These are phyloP conservation scores for Geranium brycei DNA, from an alignment of 345 rosid species.

Conservation along the genomic window DNA sequence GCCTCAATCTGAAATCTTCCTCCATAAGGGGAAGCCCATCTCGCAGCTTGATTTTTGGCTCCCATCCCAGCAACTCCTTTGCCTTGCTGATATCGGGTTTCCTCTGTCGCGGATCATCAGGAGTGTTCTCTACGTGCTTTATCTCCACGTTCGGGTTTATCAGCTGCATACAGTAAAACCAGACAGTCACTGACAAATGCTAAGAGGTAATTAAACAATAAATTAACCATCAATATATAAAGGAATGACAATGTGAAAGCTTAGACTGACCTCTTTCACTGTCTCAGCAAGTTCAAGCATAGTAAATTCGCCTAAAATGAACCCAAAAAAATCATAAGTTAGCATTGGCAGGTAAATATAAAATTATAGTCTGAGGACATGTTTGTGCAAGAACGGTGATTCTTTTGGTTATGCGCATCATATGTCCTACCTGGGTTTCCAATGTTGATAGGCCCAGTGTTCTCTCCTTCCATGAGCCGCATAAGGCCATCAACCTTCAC, in stretches of 20 bases:
- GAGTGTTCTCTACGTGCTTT: conserved; percentile 81
- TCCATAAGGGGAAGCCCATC: conserved; percentile 91
- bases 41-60: conserved; percentile 67
- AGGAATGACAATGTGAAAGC: neutral
- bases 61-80: conserved; percentile 81
- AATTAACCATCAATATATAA: too few relatives aligned
- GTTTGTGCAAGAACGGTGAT: neutral
- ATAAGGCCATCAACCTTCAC: conserved; percentile 81
- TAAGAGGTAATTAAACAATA: too few relatives aligned
- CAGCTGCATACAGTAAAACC: conserved; percentile 25
- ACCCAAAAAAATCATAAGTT: neutral
- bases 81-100: conserved; percentile 84
- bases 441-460: conserved; percentile 92
- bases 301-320: conserved; percentile 63
- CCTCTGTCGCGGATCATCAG: conserved; percentile 85
- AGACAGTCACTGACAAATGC: too few relatives aligned
- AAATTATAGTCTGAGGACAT: neutral
- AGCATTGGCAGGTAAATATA: neutral
- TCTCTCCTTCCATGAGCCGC: conserved; percentile 87
- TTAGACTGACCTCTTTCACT: conserved; percentile 65
- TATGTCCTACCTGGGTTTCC: conserved; percentile 73
- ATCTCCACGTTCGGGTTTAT: conserved; percentile 70
- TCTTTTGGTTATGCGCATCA: neutral
- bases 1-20: conserved; percentile 71
- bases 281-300: conserved; percentile 86